Base-by-base conservation (phyloP, 2,329 filamentous ascomycete genomes). In the Colletotrichum abscissum region DNA sequence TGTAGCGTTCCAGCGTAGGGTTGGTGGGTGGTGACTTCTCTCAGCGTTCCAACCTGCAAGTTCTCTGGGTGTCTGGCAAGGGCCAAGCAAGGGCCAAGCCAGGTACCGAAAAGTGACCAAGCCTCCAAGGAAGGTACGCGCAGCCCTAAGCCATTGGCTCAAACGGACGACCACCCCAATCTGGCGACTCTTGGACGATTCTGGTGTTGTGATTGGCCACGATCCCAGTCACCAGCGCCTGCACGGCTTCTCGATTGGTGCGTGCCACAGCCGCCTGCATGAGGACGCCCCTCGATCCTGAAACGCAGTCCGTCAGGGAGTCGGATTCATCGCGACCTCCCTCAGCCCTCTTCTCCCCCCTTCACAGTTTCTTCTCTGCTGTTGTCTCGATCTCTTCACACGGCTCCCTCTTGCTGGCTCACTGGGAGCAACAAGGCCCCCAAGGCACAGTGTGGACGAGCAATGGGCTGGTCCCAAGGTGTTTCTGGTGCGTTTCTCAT, bases 401-500 rank as follows among this genome's bases (percentile, higher is more conserved):
- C 69, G 26, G 67, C 42, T 69, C 6, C 14, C 3, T 19, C 2
- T 19, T 42, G 35, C 35, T 42, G 35, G 35, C 35, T 42, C 35
- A 42, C 14, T 5, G 35, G 16, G 14, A 11, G 19, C n/a, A 49
- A 11, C 7, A 33, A 22, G 49, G 28, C 38, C 26, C 42, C 22
- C 11, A n/a, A 24, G 12, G 22, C 67, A 73, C 72, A 74, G 72
- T 74, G 72, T 58, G 30, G 11, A 12, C 8, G 12, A 28, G 7
- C 33, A 12, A 35, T 70, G 67, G 70, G 49, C 67, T 19, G 56
- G 59, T 70, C 55, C 55, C 55, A 35, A 70, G 68, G 49, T 59
- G 72, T 74, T 74, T 74, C 72, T 73, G 58, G 63, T 74, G 68
- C 68, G 72, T 74, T 74, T 74, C 68, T 74, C 68, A 68, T 74